phyloP scores from a whole-genome alignment of 768 basidiomycete species.

The Tephrocybe sp. region DNA sequence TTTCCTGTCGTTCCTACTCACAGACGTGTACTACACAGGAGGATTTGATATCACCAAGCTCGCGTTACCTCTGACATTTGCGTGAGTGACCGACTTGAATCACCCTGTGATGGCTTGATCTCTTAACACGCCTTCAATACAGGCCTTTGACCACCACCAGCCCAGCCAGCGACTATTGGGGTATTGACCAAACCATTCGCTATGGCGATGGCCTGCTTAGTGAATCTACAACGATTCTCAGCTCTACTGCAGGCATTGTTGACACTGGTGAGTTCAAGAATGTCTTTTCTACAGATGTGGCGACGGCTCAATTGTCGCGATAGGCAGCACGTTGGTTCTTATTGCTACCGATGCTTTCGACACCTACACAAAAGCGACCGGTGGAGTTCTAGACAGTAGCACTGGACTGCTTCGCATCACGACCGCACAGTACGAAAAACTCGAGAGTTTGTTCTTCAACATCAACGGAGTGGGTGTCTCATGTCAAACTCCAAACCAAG shows the following conservation, averaged over 20 bases:
- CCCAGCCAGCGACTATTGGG: not conserved
- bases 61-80: not conserved
- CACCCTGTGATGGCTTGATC: not conserved
- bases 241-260: not conserved
- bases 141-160: not conserved
- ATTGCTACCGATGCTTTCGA: not conserved
- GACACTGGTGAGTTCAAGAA: slow-evolving; percentile 1
- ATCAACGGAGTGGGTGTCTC: not conserved
- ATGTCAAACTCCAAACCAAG: not conserved
- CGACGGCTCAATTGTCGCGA: not conserved
- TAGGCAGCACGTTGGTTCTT: not conserved
- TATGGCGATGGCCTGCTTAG: not conserved
- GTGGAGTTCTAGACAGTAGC: not conserved
- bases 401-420: not conserved
- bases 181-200: slow-evolving; percentile 1
- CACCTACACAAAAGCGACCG: not conserved
- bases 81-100: not conserved
- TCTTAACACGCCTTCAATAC: not conserved
- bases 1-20: not conserved
- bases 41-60: not conserved
- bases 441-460: not conserved
- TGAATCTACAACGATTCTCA: not conserved
- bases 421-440: not conserved
- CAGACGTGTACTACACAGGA: not conserved
- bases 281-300: not conserved